Evolutionary conservation across 2,329 filamentous ascomycete species (phyloP).

Genomic region (Sclerotinia nivalis): DNA sequence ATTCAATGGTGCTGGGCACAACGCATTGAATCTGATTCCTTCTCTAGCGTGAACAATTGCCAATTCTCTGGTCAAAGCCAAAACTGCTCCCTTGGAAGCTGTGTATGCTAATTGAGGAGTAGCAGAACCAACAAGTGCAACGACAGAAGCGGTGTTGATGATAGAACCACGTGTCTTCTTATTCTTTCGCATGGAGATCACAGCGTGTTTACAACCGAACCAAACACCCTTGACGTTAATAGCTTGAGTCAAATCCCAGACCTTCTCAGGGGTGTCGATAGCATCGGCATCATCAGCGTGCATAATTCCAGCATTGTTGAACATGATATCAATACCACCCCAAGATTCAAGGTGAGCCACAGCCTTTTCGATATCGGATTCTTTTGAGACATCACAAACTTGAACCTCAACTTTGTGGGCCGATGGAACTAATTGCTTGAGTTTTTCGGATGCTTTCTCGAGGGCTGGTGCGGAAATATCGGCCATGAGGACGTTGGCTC

Average conservation of each 20-base stretch:
- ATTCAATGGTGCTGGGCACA: slow-evolving; percentile 74
- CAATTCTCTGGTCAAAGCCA: slow-evolving; percentile 72
- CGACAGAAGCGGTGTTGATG: slow-evolving; percentile 74
- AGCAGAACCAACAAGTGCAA: slow-evolving; percentile 70
- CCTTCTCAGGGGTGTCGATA: slow-evolving; percentile 68
- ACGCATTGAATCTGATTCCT: slow-evolving; percentile 71
- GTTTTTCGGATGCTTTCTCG: slow-evolving; percentile 59
- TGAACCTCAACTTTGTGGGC: slow-evolving; percentile 52
- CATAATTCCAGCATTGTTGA: slow-evolving; percentile 83
- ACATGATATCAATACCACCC: slow-evolving; percentile 73
- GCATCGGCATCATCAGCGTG: slow-evolving; percentile 65
- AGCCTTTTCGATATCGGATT: slow-evolving; percentile 61
- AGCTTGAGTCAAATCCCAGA: slow-evolving; percentile 74
- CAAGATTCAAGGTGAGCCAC: slow-evolving; percentile 64
- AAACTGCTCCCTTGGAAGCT: slow-evolving; percentile 72
- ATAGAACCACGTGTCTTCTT: slow-evolving; percentile 67
- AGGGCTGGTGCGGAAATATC: slow-evolving; percentile 68
- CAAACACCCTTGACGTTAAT: slow-evolving; percentile 81
- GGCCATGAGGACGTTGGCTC: slow-evolving; percentile 68
- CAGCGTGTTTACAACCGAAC: slow-evolving; percentile 74
- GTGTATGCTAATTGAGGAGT: slow-evolving; percentile 76
- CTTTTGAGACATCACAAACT: slow-evolving; percentile 67
- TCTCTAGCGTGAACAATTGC: slow-evolving; percentile 74
- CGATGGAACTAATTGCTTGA: slow-evolving; percentile 58
- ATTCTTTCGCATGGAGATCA: slow-evolving; percentile 65